Percentiles rank a stretch among this genome's conserved stretches.
Evolutionary conservation across 2,329 filamentous ascomycete genomes (phyloP).

Genomic region (Aspergillus hortae): DNA sequence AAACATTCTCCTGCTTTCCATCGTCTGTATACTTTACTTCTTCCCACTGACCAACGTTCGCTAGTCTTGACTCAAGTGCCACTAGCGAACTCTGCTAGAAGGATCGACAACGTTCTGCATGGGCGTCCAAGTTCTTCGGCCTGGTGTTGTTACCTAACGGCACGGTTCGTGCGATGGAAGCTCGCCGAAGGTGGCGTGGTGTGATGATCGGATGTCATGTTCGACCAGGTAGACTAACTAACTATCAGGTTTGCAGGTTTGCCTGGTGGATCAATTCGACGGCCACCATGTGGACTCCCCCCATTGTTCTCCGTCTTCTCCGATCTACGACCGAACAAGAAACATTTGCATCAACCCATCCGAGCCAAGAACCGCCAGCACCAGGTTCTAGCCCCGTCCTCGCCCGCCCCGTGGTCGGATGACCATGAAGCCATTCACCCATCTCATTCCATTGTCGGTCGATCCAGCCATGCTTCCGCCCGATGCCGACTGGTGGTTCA

Average conservation of each 20-base stretch:
- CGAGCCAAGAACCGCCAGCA: too few relatives aligned
- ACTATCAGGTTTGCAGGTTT: too few relatives aligned
- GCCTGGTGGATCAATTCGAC: too few relatives aligned
- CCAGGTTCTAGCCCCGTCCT: background rate
- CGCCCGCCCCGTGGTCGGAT: background rate
- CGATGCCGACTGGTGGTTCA: conserved; percentile 8
- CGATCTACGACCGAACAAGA: too few relatives aligned
- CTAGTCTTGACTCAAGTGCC: background rate
- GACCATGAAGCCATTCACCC: background rate
- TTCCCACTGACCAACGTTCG: background rate
- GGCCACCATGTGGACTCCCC: too few relatives aligned
- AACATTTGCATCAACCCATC: too few relatives aligned
- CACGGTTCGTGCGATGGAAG: background rate
- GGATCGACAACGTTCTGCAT: background rate
- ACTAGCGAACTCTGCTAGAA: background rate
- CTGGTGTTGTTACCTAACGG: background rate
- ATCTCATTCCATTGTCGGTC: background rate
- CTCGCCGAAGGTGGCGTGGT: background rate
- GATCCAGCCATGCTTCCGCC: conserved; percentile 3
- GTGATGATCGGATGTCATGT: too few relatives aligned
- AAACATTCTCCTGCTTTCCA: background rate
- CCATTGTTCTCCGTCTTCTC: too few relatives aligned
- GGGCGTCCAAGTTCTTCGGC: background rate
- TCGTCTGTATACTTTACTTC: background rate
- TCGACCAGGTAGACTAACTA: too few relatives aligned